These are phyloP conservation scores for Amphichorda felina DNA, from an alignment of 2,329 filamentous ascomycete species.

Conservation along the genomic window DNA sequence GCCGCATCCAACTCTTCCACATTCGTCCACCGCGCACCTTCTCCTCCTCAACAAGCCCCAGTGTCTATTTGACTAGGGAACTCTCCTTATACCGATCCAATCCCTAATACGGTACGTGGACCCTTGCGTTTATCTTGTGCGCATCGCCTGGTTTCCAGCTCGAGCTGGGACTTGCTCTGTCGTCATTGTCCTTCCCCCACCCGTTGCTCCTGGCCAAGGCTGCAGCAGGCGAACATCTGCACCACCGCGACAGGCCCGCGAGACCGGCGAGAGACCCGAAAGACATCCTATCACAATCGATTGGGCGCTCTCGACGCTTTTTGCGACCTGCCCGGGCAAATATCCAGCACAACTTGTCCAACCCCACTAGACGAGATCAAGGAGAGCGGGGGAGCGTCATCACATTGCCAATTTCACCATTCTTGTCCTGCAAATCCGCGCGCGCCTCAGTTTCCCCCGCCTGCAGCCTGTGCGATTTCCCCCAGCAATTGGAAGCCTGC, in stretches of 20 bases:
- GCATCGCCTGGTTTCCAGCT: not conserved
- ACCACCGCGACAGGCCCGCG: not conserved
- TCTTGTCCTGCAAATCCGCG: not conserved
- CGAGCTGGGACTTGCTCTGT: not conserved
- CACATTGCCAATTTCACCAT: not conserved
- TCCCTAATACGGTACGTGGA: not conserved
- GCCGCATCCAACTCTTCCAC: not conserved
- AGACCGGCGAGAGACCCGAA: not conserved
- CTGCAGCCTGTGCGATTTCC: not conserved
- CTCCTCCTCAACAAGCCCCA: not conserved
- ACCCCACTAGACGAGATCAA: constrained; percentile 4
- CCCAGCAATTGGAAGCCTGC: no score
- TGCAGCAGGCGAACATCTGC: not conserved
- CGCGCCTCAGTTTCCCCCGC: not conserved
- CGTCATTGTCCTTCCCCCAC: constrained; percentile 3
- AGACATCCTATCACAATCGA: not conserved
- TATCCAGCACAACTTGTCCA: not conserved
- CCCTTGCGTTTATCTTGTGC: not conserved
- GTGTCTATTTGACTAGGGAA: not conserved
- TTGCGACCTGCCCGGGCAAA: not conserved
- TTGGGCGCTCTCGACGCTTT: not conserved
- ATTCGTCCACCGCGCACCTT: not conserved
- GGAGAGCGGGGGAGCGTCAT: constrained; percentile 4
- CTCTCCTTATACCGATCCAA: not conserved
- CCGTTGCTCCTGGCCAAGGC: not conserved